phyloP scores from a whole-genome alignment of 148 eudicot genomes.

The Silene conica region DNA sequence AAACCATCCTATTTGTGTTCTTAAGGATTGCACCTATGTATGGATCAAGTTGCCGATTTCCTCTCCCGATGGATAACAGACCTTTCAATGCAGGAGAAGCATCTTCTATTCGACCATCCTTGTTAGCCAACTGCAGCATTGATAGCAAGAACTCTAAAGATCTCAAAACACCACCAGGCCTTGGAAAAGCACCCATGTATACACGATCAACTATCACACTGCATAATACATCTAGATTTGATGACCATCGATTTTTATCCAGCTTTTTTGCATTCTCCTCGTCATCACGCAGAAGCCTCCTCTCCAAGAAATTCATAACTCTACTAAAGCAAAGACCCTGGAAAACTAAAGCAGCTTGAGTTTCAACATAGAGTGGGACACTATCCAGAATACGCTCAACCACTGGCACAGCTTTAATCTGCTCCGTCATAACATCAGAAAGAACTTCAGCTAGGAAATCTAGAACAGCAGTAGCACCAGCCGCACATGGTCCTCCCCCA shows the following conservation, averaged over 20 bases:
- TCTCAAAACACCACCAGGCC: constrained; percentile 70
- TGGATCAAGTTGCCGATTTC: constrained; percentile 87
- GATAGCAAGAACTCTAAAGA: constrained; percentile 89
- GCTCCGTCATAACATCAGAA: constrained; percentile 86
- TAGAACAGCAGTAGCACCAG: constrained; percentile 88
- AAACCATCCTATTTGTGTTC: constrained; percentile 79
- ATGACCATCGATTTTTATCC: constrained; percentile 89
- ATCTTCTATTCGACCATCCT: constrained; percentile 93
- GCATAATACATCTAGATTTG: constrained; percentile 80
- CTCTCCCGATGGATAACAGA: constrained; percentile 84
- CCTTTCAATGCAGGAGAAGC: constrained; percentile 76
- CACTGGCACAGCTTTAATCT: constrained; percentile 70
- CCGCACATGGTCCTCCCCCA: constrained; percentile 95
- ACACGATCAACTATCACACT: constrained; percentile 91
- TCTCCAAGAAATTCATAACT: constrained; percentile 92
- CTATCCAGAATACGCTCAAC: constrained; percentile 81
- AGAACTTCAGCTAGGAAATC: constrained; percentile 96
- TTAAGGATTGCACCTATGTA: constrained; percentile 78
- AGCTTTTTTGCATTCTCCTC: constrained; percentile 91
- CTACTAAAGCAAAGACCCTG: constrained; percentile 96
- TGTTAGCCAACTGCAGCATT: constrained; percentile 95
- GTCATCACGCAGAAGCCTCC: constrained; percentile 94
- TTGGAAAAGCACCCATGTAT: constrained; percentile 98
- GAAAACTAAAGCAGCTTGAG: constrained; percentile 76
- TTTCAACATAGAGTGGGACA: constrained; percentile 74